Evolutionary conservation across 306 rosid species (phyloP), one percentile per base, ranked within the genome.

Genomic region (Cicer pinnatifidum): DNA sequence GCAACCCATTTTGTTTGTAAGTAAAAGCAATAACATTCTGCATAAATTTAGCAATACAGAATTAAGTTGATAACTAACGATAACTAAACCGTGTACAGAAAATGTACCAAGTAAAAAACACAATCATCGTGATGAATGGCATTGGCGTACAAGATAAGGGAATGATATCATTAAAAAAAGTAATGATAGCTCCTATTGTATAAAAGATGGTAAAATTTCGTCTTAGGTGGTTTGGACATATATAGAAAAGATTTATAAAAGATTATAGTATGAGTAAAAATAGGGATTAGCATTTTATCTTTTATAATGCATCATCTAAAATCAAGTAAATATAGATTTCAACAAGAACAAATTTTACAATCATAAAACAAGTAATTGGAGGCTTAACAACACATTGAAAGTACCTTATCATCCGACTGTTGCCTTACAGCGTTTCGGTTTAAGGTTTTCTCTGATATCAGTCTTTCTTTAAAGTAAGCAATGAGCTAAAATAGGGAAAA

Each of bases 1-100:
- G 79, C 63, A 69, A 80, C 44, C 97, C 98, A 45, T 88, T 85
- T 75, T 50, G 84, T 79, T 80, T 83, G 72, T 93, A 93, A 54
- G 96, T 83, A 84, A 93, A 91, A 57, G 98, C 98, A 78, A 91
- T 91, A 61, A 84, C 72, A 11, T 37, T 38, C 97, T 93, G 90
- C 84, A 78, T 50, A 79, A 72, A 37, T 17, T 58, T 70, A 44
- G 37, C 50, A 45, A 48, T 60, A 37, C 68, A 66, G 4, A 43
- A 33, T 17, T 56, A 67, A 67, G 35, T 28, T 3, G 33, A 23
- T 23, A 80, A 20, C 58, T 66, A 70, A 59, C 12, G 65, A 52
- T 40, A 82, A 72, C 52, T 68, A 58, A 71, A 43, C 47, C 50
- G 47, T 39, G 69, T 6, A 16, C 53, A 41, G 4, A 44, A 50